Base-by-base conservation (phyloP, 2,329 filamentous ascomycete species). In the Lasiodiplodia sp. region DNA sequence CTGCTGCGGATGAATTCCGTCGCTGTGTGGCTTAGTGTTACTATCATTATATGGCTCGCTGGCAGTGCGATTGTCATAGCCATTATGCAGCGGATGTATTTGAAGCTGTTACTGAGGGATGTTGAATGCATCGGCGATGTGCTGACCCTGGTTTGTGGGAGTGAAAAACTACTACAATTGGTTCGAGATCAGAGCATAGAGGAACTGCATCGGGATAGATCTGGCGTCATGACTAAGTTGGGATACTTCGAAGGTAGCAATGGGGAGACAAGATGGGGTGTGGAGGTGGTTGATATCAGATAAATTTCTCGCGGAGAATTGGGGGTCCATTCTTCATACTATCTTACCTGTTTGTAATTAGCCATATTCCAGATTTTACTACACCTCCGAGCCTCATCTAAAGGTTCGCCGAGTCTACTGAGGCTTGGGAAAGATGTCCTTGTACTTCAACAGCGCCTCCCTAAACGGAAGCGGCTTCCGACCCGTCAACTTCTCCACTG, bases 401-500 rank as follows among this genome's bases (percentile, higher is more conserved):
- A 70, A 40, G 10, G 25, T 18, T 53, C 12, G 25, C 11, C 2
- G 23, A 23, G 16, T 21, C 53, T 56, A 56, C 28, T n/a, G 1
- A 1, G 28, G 23, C 28, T 28, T 25, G 38, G 57, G 57, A 18
- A 62, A 62, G 14, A 62, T 47, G 23, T 62, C 16, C 38, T 21
- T 62, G 23, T 62, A 47, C 57, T 62, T 31, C 57, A 47, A 47
- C 23, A 62, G 14, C 2, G 57, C 38, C 18, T 62, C 57, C 25
- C 47, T 31, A 6, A 62, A 62, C 57, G 38, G 16, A 7, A 58
- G 57, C 10, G 57, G 57, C 38, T 49, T 62, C 38, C 57, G 14
- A 2, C 57, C 57, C 38, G 57, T 62, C 37, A 62, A 49, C 38
- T 31, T 62, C 57, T 62, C 57, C 8, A 62, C 57, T 4, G 57